Percentiles rank a stretch among this genome's conserved stretches.
Conservation (phyloP, 2,329 filamentous ascomycete genomes). For the Remersonia thermophila region DNA sequence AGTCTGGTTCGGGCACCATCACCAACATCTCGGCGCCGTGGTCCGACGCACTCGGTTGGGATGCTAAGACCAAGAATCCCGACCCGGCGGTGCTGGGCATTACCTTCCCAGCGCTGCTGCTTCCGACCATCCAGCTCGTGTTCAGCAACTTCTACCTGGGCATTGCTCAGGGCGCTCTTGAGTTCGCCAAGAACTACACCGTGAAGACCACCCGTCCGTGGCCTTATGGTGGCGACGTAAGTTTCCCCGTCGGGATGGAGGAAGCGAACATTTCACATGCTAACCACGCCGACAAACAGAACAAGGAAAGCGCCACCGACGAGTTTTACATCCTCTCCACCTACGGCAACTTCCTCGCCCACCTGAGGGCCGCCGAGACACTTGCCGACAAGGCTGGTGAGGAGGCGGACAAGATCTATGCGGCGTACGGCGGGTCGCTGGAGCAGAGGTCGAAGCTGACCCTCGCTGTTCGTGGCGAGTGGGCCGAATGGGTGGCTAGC, state of each 20-base stretch:
- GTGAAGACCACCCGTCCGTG: constrained; percentile 44
- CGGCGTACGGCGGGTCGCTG: constrained; percentile 22
- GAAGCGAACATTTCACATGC: too few relatives aligned
- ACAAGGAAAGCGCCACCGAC: constrained; percentile 44
- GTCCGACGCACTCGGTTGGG: constrained; percentile 51
- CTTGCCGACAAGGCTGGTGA: constrained; percentile 44
- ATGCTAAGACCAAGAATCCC: constrained; percentile 35
- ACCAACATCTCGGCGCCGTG: constrained; percentile 44
- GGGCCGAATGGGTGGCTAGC: constrained; percentile 50
- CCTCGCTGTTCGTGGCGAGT: constrained; percentile 41
- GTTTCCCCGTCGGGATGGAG: constrained; percentile 5
- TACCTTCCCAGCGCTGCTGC: constrained; percentile 43
- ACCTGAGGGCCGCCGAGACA: constrained; percentile 46
- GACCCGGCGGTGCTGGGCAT: constrained; percentile 37
- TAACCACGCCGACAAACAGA: constrained; percentile 18
- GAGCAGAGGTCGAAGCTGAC: constrained; percentile 32
- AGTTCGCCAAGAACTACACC: constrained; percentile 45
- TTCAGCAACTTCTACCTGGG: constrained; percentile 56
- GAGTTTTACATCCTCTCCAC: constrained; percentile 54
- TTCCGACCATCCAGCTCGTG: constrained; percentile 53
- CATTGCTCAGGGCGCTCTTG: constrained; percentile 46
- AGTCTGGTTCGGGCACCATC: constrained; percentile 51
- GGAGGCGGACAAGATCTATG: constrained; percentile 35
- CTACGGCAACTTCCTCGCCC: constrained; percentile 52
- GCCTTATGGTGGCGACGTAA: constrained; percentile 50